Evolutionary conservation across 2,329 filamentous ascomycete genomes (phyloP).

Genomic region (Fusarium dimerum): DNA sequence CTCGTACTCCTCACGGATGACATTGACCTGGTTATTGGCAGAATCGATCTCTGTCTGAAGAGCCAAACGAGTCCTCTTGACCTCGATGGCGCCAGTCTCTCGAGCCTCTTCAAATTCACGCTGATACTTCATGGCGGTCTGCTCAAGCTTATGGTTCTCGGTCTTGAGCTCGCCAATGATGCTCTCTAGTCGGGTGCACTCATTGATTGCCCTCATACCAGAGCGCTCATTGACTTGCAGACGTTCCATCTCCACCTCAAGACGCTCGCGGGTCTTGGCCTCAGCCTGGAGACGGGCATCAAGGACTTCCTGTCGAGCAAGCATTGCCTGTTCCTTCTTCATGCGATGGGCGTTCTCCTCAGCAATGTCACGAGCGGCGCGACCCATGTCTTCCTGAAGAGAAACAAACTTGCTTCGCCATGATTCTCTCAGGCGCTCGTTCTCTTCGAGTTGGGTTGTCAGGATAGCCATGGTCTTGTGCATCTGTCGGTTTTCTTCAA

Average conservation of each 20-base stretch:
- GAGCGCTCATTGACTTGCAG: conserved; percentile 65
- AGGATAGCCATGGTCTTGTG: conserved; percentile 73
- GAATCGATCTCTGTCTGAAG: conserved; percentile 81
- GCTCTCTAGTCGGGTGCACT: conserved; percentile 61
- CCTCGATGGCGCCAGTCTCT: conserved; percentile 76
- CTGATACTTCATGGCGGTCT: conserved; percentile 68
- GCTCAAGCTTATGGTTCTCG: conserved; percentile 73
- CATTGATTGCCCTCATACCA: conserved; percentile 63
- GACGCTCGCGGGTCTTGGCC: conserved; percentile 65
- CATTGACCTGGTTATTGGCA: conserved; percentile 83
- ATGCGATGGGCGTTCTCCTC: conserved; percentile 79
- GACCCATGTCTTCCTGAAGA: conserved; percentile 84
- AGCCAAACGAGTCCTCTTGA: conserved; percentile 75
- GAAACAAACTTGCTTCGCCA: conserved; percentile 84
- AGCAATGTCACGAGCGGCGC: conserved; percentile 75
- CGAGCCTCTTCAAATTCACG: conserved; percentile 83
- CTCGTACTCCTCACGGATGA: conserved; percentile 79
- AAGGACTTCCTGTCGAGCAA: conserved; percentile 78
- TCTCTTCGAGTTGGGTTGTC: conserved; percentile 80
- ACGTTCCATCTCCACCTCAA: conserved; percentile 67
- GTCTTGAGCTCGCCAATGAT: conserved; percentile 58
- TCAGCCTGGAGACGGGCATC: conserved; percentile 77
- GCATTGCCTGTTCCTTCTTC: conserved; percentile 75
- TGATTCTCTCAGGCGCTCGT: conserved; percentile 77
- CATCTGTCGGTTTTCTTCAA: conserved; percentile 70